Evolutionary conservation across 257 asterid genomes (phyloP), one percentile per base, ranked within the genome.

Genomic region (Solanum etuberosum): DNA sequence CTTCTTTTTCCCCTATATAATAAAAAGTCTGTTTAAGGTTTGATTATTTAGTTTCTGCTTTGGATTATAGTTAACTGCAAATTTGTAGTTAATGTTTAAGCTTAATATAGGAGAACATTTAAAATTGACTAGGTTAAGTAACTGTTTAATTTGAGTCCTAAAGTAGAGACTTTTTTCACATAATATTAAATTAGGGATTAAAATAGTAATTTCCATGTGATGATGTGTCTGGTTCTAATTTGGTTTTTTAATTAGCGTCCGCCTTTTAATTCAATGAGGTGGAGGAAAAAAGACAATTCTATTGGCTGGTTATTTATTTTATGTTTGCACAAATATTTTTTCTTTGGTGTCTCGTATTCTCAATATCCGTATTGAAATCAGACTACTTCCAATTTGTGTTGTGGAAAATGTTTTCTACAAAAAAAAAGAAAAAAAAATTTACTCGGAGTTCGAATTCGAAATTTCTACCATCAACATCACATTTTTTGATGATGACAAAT

Each of bases 121-220:
- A 35, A 61, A 31, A 72, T 35, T 21, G 86, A 54, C 43, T 83
- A 54, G 63, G 29, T 40, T 35, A 84, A 84, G 86, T 67, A 85
- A 46, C 43, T 3, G 70, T 48, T 81, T 81, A 46, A 46, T 46
- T 43, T 27, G 40, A 43, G 38, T 80, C 21, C 38, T 27, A 80
- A 80, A 80, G 1, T 46, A 5, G 67, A 54, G 63, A 43, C 37
- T n/a, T 43, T 38, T 76, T 77, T 7, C 14, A 54, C 83, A 42
- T 31, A 29, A 38, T 37, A 42, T 16, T 78, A 78, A 43, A 78
- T 78, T 43, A n/a, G 5, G 37, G 65, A 18, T 48, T 80, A 29
- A 81, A 81, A 18, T 18, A 48, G 43, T 81, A 81, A 48, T 18
- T 31, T 81, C 0, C 4, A 81, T 2, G 68, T 81, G 43, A 81